Conservation (phyloP, 495 filamentous ascomycete species). For the Elasticomyces elasticus region DNA sequence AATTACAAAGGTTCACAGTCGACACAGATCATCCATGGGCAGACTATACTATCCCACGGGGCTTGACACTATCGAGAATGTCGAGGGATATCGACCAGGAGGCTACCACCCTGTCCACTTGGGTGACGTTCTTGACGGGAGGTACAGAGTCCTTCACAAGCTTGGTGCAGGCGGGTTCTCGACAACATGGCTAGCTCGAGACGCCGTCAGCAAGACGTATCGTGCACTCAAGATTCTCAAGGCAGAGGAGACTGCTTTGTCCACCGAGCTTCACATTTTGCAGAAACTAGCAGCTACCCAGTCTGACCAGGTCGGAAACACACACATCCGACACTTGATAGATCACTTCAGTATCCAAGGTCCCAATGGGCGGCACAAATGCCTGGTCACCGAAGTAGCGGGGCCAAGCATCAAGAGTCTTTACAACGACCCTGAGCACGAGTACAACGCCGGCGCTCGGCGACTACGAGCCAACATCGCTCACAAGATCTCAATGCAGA, state of each 20-base stretch:
- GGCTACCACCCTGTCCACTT: constrained; percentile 17
- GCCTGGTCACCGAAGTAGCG: constrained; percentile 28
- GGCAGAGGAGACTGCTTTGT: constrained; percentile 15
- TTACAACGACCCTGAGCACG: constrained; percentile 1
- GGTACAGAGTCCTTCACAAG: constrained; percentile 13
- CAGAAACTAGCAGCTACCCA: not conserved
- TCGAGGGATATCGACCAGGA: constrained; percentile 13
- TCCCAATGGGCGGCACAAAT: constrained; percentile 32
- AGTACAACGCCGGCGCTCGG: not conserved
- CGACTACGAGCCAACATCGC: constrained; percentile 6
- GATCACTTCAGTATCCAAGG: constrained; percentile 29
- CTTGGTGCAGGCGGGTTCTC: constrained; percentile 16
- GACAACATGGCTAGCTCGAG: constrained; percentile 16
- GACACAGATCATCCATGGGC: not conserved
- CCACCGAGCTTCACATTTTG: not conserved
- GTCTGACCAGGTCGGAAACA: constrained; percentile 8
- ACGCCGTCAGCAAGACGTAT: constrained; percentile 13
- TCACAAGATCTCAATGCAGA: constrained; percentile 10
- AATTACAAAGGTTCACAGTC: not conserved
- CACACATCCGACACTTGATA: constrained; percentile 19
- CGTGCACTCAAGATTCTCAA: constrained; percentile 32
- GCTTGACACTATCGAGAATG: constrained; percentile 7
- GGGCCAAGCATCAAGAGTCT: constrained; percentile 26
- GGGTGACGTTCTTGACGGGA: constrained; percentile 4
- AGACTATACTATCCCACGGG: not conserved